Base-by-base conservation (phyloP, 2,329 filamentous ascomycete species). In the Exophiala sp. region DNA sequence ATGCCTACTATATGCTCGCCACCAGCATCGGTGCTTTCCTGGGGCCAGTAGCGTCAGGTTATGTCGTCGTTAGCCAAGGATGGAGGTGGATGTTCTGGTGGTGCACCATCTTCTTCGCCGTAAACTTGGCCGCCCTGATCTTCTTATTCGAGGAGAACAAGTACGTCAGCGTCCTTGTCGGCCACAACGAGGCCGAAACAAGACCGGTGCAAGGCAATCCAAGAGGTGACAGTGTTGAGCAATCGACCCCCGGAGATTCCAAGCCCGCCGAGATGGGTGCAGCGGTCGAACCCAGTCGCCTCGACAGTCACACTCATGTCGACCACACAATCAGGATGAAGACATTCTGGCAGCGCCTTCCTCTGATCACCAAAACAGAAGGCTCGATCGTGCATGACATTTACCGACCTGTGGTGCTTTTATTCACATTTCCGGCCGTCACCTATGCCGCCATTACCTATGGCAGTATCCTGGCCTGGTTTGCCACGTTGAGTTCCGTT, bases 401-500 rank as follows among this genome's bases (percentile, higher is more conserved):
- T 36, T 58, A 58, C 21, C 59, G 60, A 39, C 59, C 59, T 5
- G 38, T 62, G 10, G 35, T 56, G 40, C 12, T 60, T 14, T 49
- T 60, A n/a, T 55, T 54, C 41, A 55, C 52, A 32, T 55, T 55
- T 44, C 58, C 55, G 0, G 70, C 72, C 1, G 68, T 76, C 3
- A 32, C 72, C 10, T 75, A 72, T 47, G 70, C 70, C 0, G 69
- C 65, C 0, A 14, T 76, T 0, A 69, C 73, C 36, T 74, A 74
- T 43, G 72, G 70, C 3, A 64, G 63, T 0, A 62, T 70, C 0
- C 63, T 75, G 1, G 66, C 63, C 10, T 70, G 66, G 63, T 63
- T 72, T 1, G 67, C 67, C 3, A 81, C 77, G 1, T 76, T 79
- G 10, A 82, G 43, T 34, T 82, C 53, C 73, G 78, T 62, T 77